These are phyloP conservation scores for Pyrrhoderma lamaoense DNA, from an alignment of 1,284 basidiomycete species.

Conservation along the genomic window DNA sequence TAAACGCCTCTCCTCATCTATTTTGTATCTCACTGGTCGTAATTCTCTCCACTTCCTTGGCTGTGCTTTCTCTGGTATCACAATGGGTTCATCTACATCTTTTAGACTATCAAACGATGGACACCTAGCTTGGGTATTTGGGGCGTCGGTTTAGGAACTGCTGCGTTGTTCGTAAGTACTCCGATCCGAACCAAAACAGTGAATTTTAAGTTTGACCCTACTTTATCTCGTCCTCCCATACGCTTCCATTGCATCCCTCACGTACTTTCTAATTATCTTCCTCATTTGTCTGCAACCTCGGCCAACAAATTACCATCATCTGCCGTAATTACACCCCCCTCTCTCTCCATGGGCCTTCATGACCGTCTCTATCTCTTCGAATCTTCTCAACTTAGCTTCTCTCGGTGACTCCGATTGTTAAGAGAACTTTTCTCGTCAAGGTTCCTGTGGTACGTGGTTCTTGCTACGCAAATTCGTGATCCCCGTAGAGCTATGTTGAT, in stretches of 20 bases:
- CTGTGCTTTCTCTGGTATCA: neutral
- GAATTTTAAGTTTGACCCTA: neutral
- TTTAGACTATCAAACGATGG: constrained; percentile 50
- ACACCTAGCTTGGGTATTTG: constrained; percentile 52
- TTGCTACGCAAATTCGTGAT: constrained; percentile 10
- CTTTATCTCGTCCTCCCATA: neutral
- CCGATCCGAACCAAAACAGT: neutral
- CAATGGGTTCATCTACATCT: neutral
- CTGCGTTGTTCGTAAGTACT: constrained; percentile 56
- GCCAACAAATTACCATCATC: neutral
- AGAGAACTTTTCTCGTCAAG: constrained; percentile 35
- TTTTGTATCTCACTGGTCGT: constrained; percentile 16
- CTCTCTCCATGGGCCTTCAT: neutral
- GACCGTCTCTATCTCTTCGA: neutral
- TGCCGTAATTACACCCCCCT: neutral
- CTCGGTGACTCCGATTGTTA: constrained; percentile 38
- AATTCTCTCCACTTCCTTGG: constrained; percentile 20
- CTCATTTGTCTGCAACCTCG: neutral
- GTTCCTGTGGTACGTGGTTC: constrained; percentile 34
- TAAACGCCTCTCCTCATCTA: neutral
- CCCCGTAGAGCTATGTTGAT: constrained; percentile 30
- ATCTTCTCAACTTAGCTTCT: constrained; percentile 27
- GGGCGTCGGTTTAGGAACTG: constrained; percentile 60
- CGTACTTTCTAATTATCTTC: neutral
- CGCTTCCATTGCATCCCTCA: neutral